Evolutionary conservation across 176 grass and related monocot species (phyloP), one percentile per base, ranked within the genome.

Genomic region (Luzula sylvatica): DNA sequence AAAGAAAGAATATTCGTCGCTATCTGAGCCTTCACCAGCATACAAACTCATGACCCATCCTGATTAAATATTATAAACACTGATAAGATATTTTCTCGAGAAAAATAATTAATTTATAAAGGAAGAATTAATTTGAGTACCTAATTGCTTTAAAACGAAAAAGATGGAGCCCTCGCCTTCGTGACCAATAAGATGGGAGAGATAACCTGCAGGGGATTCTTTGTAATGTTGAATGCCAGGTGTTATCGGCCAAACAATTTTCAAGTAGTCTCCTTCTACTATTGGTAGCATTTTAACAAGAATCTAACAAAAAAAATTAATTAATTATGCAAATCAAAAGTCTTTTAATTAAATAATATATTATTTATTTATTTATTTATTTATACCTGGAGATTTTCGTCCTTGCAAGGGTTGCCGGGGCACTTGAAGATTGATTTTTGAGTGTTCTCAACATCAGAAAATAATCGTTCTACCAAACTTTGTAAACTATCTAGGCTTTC

Each of bases 91-190:
- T n/a, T n/a, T n/a, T n/a, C n/a, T n/a, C n/a, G n/a, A n/a, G n/a
- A n/a, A n/a, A n/a, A n/a, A n/a, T n/a, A n/a, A n/a, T n/a, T n/a
- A n/a, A n/a, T n/a, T n/a, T n/a, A n/a, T n/a, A n/a, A n/a, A n/a
- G n/a, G n/a, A n/a, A n/a, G n/a, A n/a, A n/a, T n/a, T n/a, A n/a
- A n/a, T 50, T 5, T 71, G 74, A 38, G 77, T 84, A 47, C 90
- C 83, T 79, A 96, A 69, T 77, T 96, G 77, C 58, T 96, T 96
- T 71, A 86, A 81, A 61, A 74, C 65, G 70, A 79, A 77, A 77
- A 89, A 96, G 57, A 96, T 76, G 63, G 90, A 96, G 25, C 85
- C 85, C 69, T 89, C 74, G 45, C 84, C 85, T 79, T 86, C 77
- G 82, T 96, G 85, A 7, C 84, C 81, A 68, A 96, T 82, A 20